Evolutionary conservation across 768 basidiomycete species (phyloP).

Genomic region (Podaxis mareebaensis): DNA sequence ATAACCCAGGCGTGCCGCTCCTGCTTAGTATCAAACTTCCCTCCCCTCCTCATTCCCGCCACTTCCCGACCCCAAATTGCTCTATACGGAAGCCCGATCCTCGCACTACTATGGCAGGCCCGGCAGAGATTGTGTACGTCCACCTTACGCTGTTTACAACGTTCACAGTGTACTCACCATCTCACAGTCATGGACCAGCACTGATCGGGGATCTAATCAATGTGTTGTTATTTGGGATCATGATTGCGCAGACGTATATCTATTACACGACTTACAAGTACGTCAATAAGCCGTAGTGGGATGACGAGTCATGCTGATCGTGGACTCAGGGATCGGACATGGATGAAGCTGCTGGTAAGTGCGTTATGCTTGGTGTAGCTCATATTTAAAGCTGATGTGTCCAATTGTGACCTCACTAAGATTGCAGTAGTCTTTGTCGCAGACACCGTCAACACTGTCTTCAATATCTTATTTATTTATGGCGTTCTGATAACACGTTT

Average conservation of each 20-base stretch:
- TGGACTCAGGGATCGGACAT: slow-evolving; percentile 37
- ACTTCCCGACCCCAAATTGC: background rate
- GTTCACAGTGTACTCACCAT: background rate
- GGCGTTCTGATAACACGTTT: slow-evolving; percentile 47
- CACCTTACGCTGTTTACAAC: background rate
- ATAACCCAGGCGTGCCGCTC: too few species aligned
- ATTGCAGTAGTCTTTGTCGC: slow-evolving; percentile 35
- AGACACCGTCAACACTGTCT: slow-evolving; percentile 48
- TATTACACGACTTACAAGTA: slow-evolving; percentile 41
- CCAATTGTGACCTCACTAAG: background rate
- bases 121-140: background rate
- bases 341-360: slow-evolving; percentile 49
- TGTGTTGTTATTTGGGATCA: slow-evolving; percentile 44
- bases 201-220: background rate
- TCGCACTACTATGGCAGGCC: background rate
- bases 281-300: background rate
- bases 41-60: background rate
- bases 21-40: background rate
- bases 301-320: slow-evolving; percentile 20
- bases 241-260: slow-evolving; percentile 47
- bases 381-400: background rate
- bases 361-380: background rate
- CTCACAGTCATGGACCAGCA: background rate
- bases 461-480: slow-evolving; percentile 46
- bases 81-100: background rate